Evolutionary conservation across 139 green algal species (phyloP).

Genomic region (Volvox africanus): DNA sequence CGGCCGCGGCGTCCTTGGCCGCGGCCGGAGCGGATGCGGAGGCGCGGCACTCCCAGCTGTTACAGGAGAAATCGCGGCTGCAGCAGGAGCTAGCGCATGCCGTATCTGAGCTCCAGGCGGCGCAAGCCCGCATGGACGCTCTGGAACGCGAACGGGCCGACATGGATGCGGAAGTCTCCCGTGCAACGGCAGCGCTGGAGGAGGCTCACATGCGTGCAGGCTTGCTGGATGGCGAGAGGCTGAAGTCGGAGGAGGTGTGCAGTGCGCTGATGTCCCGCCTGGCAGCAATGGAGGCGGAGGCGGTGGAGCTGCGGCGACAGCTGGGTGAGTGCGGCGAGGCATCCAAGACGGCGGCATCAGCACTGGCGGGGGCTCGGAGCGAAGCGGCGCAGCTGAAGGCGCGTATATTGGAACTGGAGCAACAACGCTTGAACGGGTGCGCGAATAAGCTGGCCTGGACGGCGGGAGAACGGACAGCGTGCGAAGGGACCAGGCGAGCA

Average conservation of each 20-base stretch:
- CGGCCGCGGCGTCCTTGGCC: background rate
- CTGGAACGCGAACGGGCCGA: background rate
- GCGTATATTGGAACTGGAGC: conserved; percentile 16
- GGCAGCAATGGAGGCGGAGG: background rate
- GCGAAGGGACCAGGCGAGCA: too few species aligned
- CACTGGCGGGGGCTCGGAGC: background rate
- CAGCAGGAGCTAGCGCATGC: background rate
- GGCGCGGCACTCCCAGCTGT: background rate
- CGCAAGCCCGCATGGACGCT: background rate
- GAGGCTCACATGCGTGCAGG: background rate
- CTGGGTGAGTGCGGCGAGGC: background rate
- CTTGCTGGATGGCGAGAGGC: background rate
- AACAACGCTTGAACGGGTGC: background rate
- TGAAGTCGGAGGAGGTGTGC: background rate
- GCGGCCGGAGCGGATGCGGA: background rate
- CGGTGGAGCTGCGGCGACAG: background rate
- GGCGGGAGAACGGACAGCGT: too few species aligned
- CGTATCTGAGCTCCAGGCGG: background rate
- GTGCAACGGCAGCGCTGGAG: background rate
- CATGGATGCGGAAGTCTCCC: background rate
- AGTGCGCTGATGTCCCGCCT: background rate
- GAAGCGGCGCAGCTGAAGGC: background rate
- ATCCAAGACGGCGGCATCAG: background rate
- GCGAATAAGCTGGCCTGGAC: background rate
- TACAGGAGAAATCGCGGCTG: background rate